Percentiles rank a stretch among this genome's conserved stretches.
Conservation (phyloP, 139 green algal species). For the Dunaliella sp. region DNA sequence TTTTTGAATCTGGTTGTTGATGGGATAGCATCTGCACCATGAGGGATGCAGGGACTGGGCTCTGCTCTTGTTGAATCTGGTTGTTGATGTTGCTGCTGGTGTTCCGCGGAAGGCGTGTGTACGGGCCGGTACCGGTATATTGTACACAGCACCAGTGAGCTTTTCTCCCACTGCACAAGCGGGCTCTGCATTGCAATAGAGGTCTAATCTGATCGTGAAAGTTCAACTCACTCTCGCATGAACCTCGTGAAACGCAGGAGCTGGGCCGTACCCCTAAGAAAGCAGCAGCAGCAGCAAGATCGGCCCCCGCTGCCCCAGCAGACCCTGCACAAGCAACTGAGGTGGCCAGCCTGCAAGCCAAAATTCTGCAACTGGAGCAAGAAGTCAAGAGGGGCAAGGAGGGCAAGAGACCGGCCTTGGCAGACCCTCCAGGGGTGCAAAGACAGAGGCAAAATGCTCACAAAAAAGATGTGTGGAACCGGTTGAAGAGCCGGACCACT, state of each 20-base stretch:
- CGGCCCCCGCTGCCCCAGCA: too few relatives aligned
- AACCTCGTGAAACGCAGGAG: not conserved
- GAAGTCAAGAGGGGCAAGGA: too few relatives aligned
- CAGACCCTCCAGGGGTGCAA: too few relatives aligned
- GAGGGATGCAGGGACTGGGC: too few relatives aligned
- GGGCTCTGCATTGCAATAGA: not conserved
- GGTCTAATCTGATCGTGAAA: not conserved
- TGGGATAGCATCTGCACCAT: too few relatives aligned
- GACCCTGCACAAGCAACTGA: not conserved
- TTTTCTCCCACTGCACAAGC: not conserved
- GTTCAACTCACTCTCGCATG: not conserved
- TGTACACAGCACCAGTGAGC: not conserved
- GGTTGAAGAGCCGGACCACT: not conserved
- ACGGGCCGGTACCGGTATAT: not conserved
- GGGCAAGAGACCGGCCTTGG: too few relatives aligned
- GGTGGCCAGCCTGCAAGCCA: not conserved
- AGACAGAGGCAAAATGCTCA: too few relatives aligned
- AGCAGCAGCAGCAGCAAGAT: not conserved
- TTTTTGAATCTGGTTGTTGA: too few relatives aligned
- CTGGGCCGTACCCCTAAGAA: not conserved
- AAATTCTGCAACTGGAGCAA: not conserved
- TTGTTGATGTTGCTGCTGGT: too few relatives aligned
- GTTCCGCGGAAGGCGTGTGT: not conserved
- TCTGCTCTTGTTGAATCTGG: too few relatives aligned
- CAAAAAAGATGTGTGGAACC: not conserved